Conservation (phyloP, 2,329 filamentous ascomycete species). For the Diaporthe australafricana region DNA sequence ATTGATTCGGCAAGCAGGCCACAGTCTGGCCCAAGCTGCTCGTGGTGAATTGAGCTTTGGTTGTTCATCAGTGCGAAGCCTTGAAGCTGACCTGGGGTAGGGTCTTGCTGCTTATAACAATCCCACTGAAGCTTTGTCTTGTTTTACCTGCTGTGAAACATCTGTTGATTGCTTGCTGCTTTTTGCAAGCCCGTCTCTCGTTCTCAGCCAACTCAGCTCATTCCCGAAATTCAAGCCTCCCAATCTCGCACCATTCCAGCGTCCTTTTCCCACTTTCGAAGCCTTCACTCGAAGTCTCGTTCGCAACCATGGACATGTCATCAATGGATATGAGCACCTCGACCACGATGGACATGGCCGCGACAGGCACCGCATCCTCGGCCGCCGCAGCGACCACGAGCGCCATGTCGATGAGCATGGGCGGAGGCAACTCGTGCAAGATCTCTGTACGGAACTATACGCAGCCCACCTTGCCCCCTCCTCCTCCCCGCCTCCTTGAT, state of each 20-base stretch:
- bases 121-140: not conserved
- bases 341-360: conserved; percentile 16
- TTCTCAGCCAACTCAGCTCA: too few relatives aligned
- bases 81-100: not conserved
- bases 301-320: conserved; percentile 1
- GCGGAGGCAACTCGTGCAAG: conserved; percentile 17
- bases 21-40: not conserved
- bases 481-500: too few relatives aligned
- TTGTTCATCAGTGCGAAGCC: not conserved
- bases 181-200: not conserved
- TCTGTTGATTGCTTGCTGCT: too few relatives aligned
- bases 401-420: conserved; percentile 25
- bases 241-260: not conserved
- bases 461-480: too few relatives aligned
- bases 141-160: not conserved
- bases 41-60: not conserved
- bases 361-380: not conserved
- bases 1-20: not conserved
- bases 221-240: not conserved
- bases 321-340: not conserved
- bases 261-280: not conserved
- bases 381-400: conserved; percentile 15
- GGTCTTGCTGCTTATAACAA: not conserved
- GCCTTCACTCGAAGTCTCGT: too few relatives aligned
- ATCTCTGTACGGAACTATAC: not conserved